Conservation (phyloP, 129 eudicot genomes). For the Arctium minus region DNA sequence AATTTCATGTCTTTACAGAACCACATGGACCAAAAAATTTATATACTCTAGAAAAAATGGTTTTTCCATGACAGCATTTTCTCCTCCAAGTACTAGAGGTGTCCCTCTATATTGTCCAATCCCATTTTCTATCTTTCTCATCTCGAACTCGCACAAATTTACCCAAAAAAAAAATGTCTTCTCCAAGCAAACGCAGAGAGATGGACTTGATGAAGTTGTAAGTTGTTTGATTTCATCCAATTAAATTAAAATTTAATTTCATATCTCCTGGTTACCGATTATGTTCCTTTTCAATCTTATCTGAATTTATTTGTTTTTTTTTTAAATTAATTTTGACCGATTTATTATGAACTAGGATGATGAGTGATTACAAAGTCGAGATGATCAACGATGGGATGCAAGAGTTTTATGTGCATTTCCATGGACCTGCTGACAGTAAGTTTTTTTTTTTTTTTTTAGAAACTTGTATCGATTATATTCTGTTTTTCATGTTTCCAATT, state of each 20-base stretch:
- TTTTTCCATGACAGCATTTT: neutral
- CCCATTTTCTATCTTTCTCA: conserved; percentile 7
- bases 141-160: conserved; percentile 23
- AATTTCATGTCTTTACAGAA: too few relatives aligned
- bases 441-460: neutral
- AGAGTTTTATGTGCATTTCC: conserved; percentile 76
- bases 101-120: neutral
- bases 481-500: neutral
- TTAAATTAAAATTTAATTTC: neutral
- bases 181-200: conserved; percentile 90
- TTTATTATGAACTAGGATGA: conserved; percentile 56
- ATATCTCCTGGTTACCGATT: neutral
- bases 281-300: neutral
- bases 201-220: conserved; percentile 91
- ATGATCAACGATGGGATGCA: conserved; percentile 90
- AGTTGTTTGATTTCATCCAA: conserved; percentile 27
- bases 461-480: conserved; percentile 9
- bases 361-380: conserved; percentile 94
- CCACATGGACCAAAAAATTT: too few relatives aligned
- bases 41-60: neutral
- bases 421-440: conserved; percentile 81
- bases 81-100: neutral
- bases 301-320: neutral
- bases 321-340: neutral
- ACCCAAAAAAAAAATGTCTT: conserved; percentile 47